A percentile compares a stretch with the other conserved stretches of the same genome.
phyloP scores from a whole-genome alignment of 768 basidiomycete genomes.

The Tremella mesenterica region DNA sequence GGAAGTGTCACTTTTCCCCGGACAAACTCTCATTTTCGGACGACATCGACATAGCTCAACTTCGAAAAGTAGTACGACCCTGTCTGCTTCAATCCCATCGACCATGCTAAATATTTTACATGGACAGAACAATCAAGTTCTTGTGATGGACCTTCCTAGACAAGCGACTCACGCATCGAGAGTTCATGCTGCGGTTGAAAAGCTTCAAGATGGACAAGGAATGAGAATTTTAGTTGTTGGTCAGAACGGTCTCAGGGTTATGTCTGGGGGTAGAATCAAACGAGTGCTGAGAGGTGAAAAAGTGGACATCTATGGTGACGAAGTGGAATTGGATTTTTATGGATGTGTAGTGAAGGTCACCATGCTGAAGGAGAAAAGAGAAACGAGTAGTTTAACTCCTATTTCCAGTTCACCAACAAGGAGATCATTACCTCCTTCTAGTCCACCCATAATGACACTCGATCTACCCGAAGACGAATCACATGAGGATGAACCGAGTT shows the following conservation, averaged over 20 bases:
- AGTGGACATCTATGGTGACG: background rate
- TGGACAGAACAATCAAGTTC: background rate
- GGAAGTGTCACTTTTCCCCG: too few species aligned
- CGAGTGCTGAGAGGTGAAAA: slow-evolving; percentile 4
- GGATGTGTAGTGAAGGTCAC: background rate
- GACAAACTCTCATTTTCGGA: slow-evolving; percentile 23
- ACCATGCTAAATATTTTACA: too few species aligned
- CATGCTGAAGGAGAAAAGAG: background rate
- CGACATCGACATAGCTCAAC: slow-evolving; percentile 23
- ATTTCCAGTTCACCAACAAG: background rate
- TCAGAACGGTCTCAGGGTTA: slow-evolving; percentile 32
- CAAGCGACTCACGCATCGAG: slow-evolving; percentile 33
- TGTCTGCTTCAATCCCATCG: slow-evolving; percentile 3
- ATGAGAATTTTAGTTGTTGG: slow-evolving; percentile 28
- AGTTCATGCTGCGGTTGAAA: slow-evolving; percentile 30
- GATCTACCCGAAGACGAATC: background rate
- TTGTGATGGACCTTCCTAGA: slow-evolving; percentile 20
- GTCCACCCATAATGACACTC: background rate
- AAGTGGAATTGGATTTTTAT: background rate
- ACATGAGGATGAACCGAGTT: background rate
- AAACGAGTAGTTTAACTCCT: background rate
- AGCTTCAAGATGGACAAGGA: slow-evolving; percentile 1
- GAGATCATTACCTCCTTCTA: background rate
- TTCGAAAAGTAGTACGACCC: background rate
- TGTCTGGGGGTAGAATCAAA: slow-evolving; percentile 2